A percentile compares a stretch with the other conserved stretches of the same genome.
Conservation (phyloP, 78 protist genomes). For the Chrysochromulina tobinii region DNA sequence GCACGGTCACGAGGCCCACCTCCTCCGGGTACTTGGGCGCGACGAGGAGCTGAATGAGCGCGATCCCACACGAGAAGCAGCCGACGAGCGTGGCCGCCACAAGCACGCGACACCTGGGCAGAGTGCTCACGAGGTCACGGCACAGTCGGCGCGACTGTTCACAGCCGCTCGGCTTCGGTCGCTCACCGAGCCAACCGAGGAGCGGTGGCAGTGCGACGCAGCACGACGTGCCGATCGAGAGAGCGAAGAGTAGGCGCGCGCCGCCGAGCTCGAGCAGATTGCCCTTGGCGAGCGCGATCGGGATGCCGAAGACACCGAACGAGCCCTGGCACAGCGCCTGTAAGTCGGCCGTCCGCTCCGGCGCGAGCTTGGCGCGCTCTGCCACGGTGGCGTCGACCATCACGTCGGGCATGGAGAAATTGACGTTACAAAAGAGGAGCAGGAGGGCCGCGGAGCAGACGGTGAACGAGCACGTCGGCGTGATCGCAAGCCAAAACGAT, state of each 20-base stretch:
- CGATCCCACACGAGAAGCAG: background rate
- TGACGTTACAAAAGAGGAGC: background rate
- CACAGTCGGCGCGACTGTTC: no score
- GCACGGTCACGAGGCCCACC: background rate
- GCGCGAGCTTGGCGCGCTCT: background rate
- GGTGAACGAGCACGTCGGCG: background rate
- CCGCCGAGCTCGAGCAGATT: background rate
- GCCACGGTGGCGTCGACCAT: constrained; percentile 17
- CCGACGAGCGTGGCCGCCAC: background rate
- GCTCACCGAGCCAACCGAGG: background rate
- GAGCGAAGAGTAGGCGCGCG: background rate
- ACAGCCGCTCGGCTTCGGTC: no score
- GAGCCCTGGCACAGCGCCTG: constrained; percentile 1
- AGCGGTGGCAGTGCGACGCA: background rate
- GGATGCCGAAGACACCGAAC: background rate
- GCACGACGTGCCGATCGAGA: background rate
- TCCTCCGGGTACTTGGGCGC: background rate
- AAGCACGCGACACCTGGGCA: background rate
- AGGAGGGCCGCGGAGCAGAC: background rate
- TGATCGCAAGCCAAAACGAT: background rate
- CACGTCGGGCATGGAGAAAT: background rate
- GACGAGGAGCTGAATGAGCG: background rate
- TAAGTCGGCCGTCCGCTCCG: background rate
- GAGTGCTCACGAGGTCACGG: no score
- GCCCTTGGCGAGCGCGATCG: background rate